phyloP scores from a whole-genome alignment of 441 rosid genomes.

The Jatropha multifida region DNA sequence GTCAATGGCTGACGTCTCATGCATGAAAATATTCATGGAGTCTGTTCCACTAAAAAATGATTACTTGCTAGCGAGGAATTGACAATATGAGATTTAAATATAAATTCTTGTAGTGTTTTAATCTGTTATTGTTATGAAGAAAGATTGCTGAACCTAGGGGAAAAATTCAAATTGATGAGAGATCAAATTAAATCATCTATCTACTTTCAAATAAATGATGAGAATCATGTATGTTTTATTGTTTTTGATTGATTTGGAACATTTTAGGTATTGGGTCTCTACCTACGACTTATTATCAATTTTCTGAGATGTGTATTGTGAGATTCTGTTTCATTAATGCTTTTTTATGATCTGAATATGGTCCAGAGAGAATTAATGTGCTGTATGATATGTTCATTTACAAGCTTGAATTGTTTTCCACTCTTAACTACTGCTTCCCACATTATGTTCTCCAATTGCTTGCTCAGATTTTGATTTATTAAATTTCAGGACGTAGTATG shows the following conservation, averaged over 20 bases:
- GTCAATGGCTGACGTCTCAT: background rate
- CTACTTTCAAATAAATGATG: background rate
- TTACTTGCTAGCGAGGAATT: background rate
- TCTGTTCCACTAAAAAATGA: background rate
- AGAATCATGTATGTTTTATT: background rate
- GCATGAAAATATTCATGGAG: background rate
- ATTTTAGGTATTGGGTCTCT: background rate
- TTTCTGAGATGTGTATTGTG: background rate
- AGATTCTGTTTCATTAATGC: background rate
- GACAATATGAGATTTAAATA: background rate
- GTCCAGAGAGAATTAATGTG: background rate
- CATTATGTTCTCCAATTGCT: constrained; percentile 1
- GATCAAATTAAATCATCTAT: background rate
- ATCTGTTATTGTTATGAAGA: background rate
- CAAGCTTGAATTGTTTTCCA: background rate
- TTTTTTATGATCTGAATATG: background rate
- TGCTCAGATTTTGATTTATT: constrained; percentile 7
- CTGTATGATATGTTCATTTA: background rate
- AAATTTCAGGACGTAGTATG: constrained; percentile 46
- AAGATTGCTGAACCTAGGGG: background rate
- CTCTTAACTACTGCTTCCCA: background rate
- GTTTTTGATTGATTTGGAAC: background rate
- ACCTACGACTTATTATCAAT: background rate
- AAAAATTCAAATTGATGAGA: background rate
- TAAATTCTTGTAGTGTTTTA: background rate